Evolutionary conservation across 169 alveolate species (phyloP).

Genomic region (Plasmodium inui): DNA sequence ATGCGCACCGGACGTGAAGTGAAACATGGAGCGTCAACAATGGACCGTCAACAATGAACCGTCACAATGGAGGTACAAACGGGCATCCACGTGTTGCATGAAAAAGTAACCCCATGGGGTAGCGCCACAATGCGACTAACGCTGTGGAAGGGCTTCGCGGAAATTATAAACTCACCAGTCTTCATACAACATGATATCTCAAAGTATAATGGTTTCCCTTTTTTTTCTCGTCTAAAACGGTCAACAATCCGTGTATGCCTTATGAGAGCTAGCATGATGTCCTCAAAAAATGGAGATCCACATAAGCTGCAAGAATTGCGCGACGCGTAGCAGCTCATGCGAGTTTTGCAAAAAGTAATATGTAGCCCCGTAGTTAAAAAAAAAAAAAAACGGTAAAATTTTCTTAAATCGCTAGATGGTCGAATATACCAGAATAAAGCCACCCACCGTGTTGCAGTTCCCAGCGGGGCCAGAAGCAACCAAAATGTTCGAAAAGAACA

Average conservation of each 20-base stretch:
- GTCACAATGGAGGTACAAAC: neutral
- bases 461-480: neutral
- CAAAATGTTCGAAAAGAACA: neutral
- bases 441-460: neutral
- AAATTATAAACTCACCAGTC: neutral
- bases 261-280: neutral
- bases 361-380: neutral
- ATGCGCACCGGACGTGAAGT: neutral
- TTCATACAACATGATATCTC: neutral
- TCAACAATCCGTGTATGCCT: neutral
- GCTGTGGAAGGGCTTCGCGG: neutral
- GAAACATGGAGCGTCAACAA: neutral
- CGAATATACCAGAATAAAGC: neutral
- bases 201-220: neutral
- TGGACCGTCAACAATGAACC: neutral
- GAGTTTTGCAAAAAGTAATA: neutral
- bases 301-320: neutral
- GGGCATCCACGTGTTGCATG: neutral
- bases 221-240: neutral
- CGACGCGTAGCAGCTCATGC: neutral
- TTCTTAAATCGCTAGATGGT: neutral
- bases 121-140: neutral
- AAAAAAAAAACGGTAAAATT: neutral
- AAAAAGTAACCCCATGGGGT: neutral
- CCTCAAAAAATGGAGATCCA: neutral